These are phyloP conservation scores for Scenedesmus sp. DNA, from an alignment of 163 green algal species.

Conservation along the genomic window DNA sequence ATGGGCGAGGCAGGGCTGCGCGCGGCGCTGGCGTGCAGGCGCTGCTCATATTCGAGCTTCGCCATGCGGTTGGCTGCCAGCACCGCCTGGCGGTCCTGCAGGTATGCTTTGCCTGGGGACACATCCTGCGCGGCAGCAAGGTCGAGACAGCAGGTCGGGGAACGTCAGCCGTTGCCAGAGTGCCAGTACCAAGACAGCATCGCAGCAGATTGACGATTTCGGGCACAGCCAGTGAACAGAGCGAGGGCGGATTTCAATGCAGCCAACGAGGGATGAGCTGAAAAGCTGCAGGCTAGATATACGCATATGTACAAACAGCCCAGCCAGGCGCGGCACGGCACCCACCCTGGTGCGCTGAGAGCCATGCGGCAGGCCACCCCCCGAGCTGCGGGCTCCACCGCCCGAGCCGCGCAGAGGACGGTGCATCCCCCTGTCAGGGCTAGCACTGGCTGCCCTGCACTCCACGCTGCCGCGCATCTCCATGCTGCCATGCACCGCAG, in stretches of 20 bases:
- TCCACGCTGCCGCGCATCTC: not conserved
- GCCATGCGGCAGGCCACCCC: not conserved
- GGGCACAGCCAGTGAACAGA: too few species aligned
- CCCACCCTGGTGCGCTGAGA: too few species aligned
- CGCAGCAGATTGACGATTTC: too few species aligned
- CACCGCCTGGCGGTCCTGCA: slow-evolving; percentile 41
- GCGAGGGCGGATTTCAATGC: too few species aligned
- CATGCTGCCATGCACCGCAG: not conserved
- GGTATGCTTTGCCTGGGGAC: slow-evolving; percentile 38
- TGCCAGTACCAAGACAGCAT: not conserved
- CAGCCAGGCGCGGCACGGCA: not conserved
- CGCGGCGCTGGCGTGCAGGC: not conserved
- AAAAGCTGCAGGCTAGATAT: too few species aligned
- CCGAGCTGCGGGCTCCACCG: not conserved
- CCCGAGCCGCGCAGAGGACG: not conserved
- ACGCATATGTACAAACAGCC: not conserved
- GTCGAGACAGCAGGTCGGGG: too few species aligned
- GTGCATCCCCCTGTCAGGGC: not conserved
- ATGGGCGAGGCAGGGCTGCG: not conserved
- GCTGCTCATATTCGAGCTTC: slow-evolving; percentile 5
- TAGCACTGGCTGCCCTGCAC: not conserved
- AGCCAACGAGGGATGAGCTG: too few species aligned
- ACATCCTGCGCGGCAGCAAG: too few species aligned
- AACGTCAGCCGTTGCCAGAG: too few species aligned
- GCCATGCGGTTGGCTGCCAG: slow-evolving; percentile 36